These are phyloP conservation scores for Penicillium herquei DNA, from an alignment of 495 filamentous ascomycete species.

Conservation along the genomic window DNA sequence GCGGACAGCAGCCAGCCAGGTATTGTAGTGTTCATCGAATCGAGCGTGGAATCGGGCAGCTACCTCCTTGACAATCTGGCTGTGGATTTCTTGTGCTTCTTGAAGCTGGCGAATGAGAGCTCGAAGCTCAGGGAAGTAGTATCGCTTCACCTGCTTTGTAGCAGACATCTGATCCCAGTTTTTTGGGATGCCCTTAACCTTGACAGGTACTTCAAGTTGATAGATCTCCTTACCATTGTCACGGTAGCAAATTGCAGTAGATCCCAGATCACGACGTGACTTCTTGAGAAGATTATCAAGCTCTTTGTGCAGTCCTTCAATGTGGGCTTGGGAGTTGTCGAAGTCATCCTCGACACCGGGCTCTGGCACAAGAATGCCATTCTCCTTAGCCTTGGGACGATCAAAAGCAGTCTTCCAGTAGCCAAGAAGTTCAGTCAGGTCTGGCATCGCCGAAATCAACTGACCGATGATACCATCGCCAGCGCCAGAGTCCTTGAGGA, in stretches of 20 bases:
- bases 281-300: constrained; percentile 71
- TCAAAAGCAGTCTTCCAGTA: constrained; percentile 96
- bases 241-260: constrained; percentile 71
- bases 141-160: constrained; percentile 86
- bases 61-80: constrained; percentile 87
- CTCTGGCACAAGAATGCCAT: constrained; percentile 77
- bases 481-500: constrained; percentile 65
- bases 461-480: constrained; percentile 82
- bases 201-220: constrained; percentile 86
- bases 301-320: constrained; percentile 68
- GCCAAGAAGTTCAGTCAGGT: constrained; percentile 67
- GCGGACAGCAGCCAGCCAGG: constrained; percentile 85
- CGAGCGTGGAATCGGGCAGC: constrained; percentile 77
- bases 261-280: constrained; percentile 64
- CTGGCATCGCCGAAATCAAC: constrained; percentile 79
- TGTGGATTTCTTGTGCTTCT: constrained; percentile 92
- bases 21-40: constrained; percentile 82
- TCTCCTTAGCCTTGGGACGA: constrained; percentile 71
- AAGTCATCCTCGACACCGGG: constrained; percentile 92
- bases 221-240: constrained; percentile 97
- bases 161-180: constrained; percentile 96
- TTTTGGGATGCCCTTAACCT: constrained; percentile 78
- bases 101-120: constrained; percentile 79
- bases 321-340: constrained; percentile 76
- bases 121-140: constrained; percentile 85